These are phyloP conservation scores for Epichloe gansuensis DNA, from an alignment of 2,329 filamentous ascomycete genomes.

Conservation along the genomic window DNA sequence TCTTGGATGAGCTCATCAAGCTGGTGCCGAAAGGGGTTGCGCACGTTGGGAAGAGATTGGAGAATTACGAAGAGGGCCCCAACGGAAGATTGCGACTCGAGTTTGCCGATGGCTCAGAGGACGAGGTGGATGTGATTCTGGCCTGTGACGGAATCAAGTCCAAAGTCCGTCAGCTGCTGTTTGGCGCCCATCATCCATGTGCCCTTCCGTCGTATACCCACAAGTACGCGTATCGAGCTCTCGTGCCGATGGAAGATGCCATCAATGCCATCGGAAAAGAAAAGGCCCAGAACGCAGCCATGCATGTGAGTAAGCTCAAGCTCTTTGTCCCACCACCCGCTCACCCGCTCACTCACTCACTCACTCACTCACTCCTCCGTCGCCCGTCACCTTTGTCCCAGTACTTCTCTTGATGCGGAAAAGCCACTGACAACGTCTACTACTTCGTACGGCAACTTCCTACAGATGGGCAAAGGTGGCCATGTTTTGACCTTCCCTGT, in stretches of 20 bases:
- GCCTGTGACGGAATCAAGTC: conserved; percentile 56
- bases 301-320: conserved; percentile 2
- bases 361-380: too few species aligned
- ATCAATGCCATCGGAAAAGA: conserved; percentile 31
- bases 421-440: neutral
- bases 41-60: conserved; percentile 22
- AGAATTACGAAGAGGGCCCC: conserved; percentile 16
- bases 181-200: conserved; percentile 27
- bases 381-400: neutral
- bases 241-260: conserved; percentile 37
- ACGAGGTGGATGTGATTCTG: conserved; percentile 27
- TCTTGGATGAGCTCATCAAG: conserved; percentile 26
- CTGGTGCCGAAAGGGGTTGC: conserved; percentile 21
- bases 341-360: too few species aligned
- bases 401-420: neutral
- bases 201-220: conserved; percentile 33
- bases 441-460: too few species aligned
- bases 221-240: conserved; percentile 43
- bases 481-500: conserved; percentile 5
- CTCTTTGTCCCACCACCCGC: neutral
- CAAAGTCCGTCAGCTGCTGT: conserved; percentile 32
- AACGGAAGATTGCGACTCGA: conserved; percentile 15
- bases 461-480: conserved; percentile 4
- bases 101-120: conserved; percentile 25
- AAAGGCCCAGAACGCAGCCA: conserved; percentile 15